phyloP scores from a whole-genome alignment of 2,329 filamentous ascomycete species.

The Penicillium frequentans region DNA sequence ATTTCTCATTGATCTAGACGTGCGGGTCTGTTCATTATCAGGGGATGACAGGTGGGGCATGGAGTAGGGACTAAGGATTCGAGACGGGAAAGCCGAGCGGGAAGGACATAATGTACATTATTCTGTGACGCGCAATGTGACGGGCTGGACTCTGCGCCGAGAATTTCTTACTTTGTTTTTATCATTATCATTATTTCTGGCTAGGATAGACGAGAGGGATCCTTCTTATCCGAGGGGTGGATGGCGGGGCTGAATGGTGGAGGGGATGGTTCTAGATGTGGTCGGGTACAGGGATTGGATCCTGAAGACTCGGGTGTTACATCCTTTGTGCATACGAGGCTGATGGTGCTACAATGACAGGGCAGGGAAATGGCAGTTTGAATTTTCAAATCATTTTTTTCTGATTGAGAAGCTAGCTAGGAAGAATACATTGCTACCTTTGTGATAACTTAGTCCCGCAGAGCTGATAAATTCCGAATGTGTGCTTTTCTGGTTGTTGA shows the following conservation, averaged over 20 bases:
- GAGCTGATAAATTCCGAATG: constrained; percentile 4
- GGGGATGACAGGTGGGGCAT: neutral
- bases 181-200: neutral
- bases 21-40: neutral
- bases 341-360: neutral
- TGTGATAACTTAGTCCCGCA: neutral
- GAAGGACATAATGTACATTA: neutral
- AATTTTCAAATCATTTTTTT: neutral
- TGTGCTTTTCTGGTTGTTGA: constrained; percentile 10
- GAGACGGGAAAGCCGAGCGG: neutral
- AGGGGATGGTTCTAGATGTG: neutral
- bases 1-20: neutral
- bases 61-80: neutral
- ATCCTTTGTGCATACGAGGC: neutral
- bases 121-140: neutral
- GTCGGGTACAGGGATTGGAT: neutral
- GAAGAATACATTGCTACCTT: neutral
- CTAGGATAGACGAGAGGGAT: neutral
- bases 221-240: neutral
- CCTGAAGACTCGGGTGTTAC: neutral
- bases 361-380: neutral
- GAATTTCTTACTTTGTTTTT: neutral
- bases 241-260: neutral
- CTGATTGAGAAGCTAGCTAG: neutral
- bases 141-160: neutral